Evolutionary conservation across 163 green algal genomes (phyloP), one percentile per base, ranked within the genome.

Genomic region (Chlorella variabilis): DNA sequence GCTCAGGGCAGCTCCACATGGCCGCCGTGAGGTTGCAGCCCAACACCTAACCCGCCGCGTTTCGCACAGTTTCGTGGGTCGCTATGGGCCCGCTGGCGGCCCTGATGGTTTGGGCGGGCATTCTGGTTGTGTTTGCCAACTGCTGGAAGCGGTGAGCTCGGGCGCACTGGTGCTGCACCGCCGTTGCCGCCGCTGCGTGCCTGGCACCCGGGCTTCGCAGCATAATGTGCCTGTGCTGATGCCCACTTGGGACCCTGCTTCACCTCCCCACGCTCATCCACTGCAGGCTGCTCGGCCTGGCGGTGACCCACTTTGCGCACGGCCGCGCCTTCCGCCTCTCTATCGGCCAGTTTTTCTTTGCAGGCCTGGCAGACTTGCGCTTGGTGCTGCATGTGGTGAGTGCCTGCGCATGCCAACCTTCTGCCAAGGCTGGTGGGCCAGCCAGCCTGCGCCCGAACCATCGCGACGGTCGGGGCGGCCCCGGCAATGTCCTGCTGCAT

Each of bases 61-160:
- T n/a, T n/a, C n/a, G n/a, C n/a, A n/a, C n/a, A n/a, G n/a, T 27
- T 3, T 21, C 59, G 29, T 18, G 7, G 27, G 20, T 18, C 7
- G 3, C 8, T 17, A 69, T 80, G 54, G 73, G 38, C 27, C 27
- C 18, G 27, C 11, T 69, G 15, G 33, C 65, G 9, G 3, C 41
- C 36, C 38, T 78, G 21, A 25, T 80, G 27, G 33, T 80, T 11
- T 41, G 45, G 23, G n/a, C n/a, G 0, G 56, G 6, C 33, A 29
- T 77, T 23, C 31, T 70, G 56, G 54, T 56, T 36, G 54, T 27
- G 27, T 20, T 13, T 27, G 71, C 36, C 0, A 56, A 54, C n/a
- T 80, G 34, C 21, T 80, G 73, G 73, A 80, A 80, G 56, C 73
- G 73, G 73, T 80, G n/a, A 41, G 73, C 31, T 1, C 23, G 17